Conservation (phyloP, 345 rosid species). For the Gossypium rotundifolium region DNA sequence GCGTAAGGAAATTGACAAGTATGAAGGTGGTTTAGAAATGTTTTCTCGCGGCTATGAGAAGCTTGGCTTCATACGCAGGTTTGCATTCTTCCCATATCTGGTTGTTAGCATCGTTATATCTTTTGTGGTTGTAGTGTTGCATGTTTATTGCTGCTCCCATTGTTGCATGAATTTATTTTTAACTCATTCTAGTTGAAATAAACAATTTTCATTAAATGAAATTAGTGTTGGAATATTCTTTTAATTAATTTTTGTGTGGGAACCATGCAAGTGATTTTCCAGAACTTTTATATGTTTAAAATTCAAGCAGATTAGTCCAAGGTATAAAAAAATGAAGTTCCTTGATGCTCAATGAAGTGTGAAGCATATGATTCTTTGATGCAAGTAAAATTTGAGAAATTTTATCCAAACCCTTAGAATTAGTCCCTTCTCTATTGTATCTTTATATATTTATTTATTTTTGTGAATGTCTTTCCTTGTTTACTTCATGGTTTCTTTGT, state of each 20-base stretch:
- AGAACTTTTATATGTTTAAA: not conserved
- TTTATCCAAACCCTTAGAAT: not conserved
- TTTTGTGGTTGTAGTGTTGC: not conserved
- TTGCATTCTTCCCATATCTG: constrained; percentile 2
- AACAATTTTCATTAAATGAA: not conserved
- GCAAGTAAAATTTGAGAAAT: not conserved
- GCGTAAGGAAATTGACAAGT: constrained; percentile 61
- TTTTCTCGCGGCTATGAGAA: constrained; percentile 94
- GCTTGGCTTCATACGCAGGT: constrained; percentile 86
- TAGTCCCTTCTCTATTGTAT: not conserved
- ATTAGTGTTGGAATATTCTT: not conserved
- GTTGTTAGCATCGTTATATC: not conserved
- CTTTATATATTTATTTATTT: not conserved
- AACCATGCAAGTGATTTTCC: not conserved
- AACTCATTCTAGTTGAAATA: not conserved
- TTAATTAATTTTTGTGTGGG: not conserved
- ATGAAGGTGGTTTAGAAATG: constrained; percentile 84
- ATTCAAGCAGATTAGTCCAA: not conserved
- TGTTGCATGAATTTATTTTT: constrained; percentile 2
- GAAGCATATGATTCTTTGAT: not conserved
- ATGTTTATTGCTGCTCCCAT: constrained; percentile 3
- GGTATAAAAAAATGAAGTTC: not conserved
- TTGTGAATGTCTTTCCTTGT: not conserved
- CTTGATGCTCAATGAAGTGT: not conserved
- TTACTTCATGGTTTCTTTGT: not conserved